Base-by-base conservation (phyloP, 208 protist species). In the Trypanosoma mega region DNA sequence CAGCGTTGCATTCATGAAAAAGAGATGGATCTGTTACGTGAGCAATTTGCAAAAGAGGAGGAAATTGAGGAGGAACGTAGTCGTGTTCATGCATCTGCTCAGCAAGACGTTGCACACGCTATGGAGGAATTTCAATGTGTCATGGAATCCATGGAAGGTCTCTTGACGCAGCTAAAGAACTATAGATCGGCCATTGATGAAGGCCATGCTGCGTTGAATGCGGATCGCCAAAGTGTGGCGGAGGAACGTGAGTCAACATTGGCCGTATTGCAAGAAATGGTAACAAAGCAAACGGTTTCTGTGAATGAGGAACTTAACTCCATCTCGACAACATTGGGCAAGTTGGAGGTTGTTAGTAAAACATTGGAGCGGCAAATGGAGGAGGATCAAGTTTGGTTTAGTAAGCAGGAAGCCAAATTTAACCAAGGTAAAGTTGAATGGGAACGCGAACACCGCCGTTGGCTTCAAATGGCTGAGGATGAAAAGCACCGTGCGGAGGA, bases 371-470 rank as follows among this genome's bases (percentile, higher is more conserved):
- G 80, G 31, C 81, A 91, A 29, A 63, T 94, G 11, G 65, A 80
- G 24, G 70, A 76, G 7, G 87, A 94, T 55, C 68, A 46, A 18
- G 16, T 64, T 9, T 94, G 87, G 87, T 54, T 91, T 8, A 55
- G 69, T 1, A 72, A 94, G 65, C 79, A 87, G 51, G 76, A 90
- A 69, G 48, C 75, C 1, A 52, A 48, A 14, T 72, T 83, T 72
- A 16, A 50, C 8, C 63, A 70, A 16, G 78, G 47, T 37, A 60
- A 70, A 7, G 70, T 66, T 2, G 80, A 80, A 49, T 94, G 87
- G 87, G 75, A 84, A 53, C 74, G 83, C 9, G 81, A 90, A 63
- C 84, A 91, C 62, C 66, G 76, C 11, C 78, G 75, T 7, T 94
- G 87, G 87, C 66, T 72, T 57, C 74, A 80, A 27, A 63, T 81